Evolutionary conservation across 2,329 filamentous ascomycete genomes (phyloP), one percentile per base, ranked within the genome.

Genomic region (Ophiostoma himal-ulmi): DNA sequence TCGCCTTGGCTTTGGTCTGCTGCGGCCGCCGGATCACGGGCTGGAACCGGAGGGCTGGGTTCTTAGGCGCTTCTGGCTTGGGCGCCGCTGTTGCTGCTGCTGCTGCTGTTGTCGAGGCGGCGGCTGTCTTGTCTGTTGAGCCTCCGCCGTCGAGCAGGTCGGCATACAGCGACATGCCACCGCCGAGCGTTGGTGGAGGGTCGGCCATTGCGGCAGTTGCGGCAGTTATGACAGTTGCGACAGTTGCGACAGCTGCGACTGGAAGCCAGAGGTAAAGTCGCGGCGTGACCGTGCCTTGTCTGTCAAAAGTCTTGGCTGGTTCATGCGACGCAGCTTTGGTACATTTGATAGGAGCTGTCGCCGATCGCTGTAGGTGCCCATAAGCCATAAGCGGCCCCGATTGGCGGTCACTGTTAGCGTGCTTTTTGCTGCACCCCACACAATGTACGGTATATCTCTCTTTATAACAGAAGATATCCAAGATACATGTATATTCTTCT

Each of bases 1-100:
- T 93, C 93, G 57, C 84, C 76, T 79, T 73, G 57, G 86, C 80
- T 77, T 93, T 94, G 52, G 85, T 89, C 76, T 79, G 86, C 77
- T 81, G 78, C 75, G 76, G 93, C 88, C 92, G 91, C 72, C 92
- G 87, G 76, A 91, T 91, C 74, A 93, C 93, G 68, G 93, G 93
- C 78, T 96, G 92, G 82, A 96, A 96, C 79, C 91, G 90, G 73
- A 96, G 84, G 76, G 91, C 88, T 44, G 69, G 69, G 65, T 91
- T 92, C 79, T 89, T 93, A 72, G 85, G 75, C 13, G 78, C 76
- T 30, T 78, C 83, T 79, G 73, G 82, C 74, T 75, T 62, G 13
- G 57, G 86, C 81, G 71, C 79, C 75, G 57, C 81, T 78, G 64
- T 79, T 75, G 60, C 82, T 81, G 71, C 81, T 78, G 73, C 26